Base-by-base conservation (phyloP, 2,329 filamentous ascomycete species). In the Nemania sp. region DNA sequence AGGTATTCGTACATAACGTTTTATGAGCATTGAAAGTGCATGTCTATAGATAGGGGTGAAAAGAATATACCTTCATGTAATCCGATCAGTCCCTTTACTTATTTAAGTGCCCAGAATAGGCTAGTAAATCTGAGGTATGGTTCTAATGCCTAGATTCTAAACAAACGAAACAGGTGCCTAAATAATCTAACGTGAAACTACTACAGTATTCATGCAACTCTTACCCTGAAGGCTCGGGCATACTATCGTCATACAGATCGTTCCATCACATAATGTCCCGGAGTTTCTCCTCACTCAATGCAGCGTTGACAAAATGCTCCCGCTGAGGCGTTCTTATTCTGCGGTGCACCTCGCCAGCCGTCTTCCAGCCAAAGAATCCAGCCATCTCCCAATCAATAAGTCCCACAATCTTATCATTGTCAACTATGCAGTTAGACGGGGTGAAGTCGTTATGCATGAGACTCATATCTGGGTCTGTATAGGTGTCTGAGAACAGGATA, bases 311-410 rank as follows among this genome's bases (percentile, higher is more conserved):
- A 70, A 73, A 78, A 56, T 73, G 59, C 63, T 76, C 72, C 54
- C 71, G 70, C 32, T 70, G 64, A 10, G 74, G 72, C 18, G 67
- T 70, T 64, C 75, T 67, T 38, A 77, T 75, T 45, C 64, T 67
- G 2, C 59, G 27, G 53, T 79, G 77, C 1, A 79, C 72, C 29
- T 77, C 59, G 5, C 68, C 72, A 61, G 77, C 77, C 32, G 71
- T 74, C 58, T 64, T 66, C 62, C 58, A 63, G 43, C 62, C 54
- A 38, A 78, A 75, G 26, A 71, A 81, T 0, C 80, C 80, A 47
- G 80, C 80, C 80, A 82, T 82, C 71, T 82, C 81, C 80, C 79
- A 82, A 62, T 82, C 79, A 63, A 81, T 66, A 24, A 83, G 71
- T 4, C 77, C 81, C 1, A 82, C 77, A 49, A 83, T 80, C 67